These are phyloP conservation scores for Colletotrichum gigasporum DNA, from an alignment of 2,329 filamentous ascomycete genomes.

Conservation along the genomic window DNA sequence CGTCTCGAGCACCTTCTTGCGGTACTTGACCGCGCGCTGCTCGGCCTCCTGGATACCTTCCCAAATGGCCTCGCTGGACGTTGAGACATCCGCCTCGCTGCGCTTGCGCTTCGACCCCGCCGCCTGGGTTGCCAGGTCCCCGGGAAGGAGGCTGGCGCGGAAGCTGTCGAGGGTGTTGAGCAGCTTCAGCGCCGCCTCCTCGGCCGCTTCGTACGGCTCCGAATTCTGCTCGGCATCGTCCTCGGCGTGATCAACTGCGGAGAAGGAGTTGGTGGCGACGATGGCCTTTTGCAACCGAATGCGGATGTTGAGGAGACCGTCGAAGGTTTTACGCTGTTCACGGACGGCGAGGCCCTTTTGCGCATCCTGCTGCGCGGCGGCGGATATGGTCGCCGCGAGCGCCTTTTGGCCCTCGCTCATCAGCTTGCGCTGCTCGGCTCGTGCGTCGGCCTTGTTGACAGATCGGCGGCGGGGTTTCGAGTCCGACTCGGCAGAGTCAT, in stretches of 20 bases:
- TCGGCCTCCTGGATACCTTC: constrained; percentile 75
- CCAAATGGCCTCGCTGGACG: constrained; percentile 76
- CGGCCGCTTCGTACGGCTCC: constrained; percentile 77
- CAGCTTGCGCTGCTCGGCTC: constrained; percentile 71
- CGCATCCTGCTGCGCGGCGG: constrained; percentile 79
- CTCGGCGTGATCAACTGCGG: constrained; percentile 54
- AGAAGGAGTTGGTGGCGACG: constrained; percentile 80
- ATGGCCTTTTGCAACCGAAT: constrained; percentile 95
- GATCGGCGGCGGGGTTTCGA: constrained; percentile 14
- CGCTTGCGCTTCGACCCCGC: constrained; percentile 71
- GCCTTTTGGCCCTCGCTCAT: constrained; percentile 75
- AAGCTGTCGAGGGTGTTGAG: constrained; percentile 83
- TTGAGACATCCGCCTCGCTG: constrained; percentile 57
- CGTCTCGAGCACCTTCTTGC: constrained; percentile 82
- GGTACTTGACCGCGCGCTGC: constrained; percentile 63
- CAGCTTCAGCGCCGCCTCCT: constrained; percentile 84
- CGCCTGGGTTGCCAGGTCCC: constrained; percentile 43
- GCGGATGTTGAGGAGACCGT: constrained; percentile 86
- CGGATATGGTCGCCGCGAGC: constrained; percentile 67
- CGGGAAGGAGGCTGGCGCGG: constrained; percentile 67
- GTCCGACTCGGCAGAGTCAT: constrained; percentile 16
- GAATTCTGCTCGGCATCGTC: constrained; percentile 46
- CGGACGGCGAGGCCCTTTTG: constrained; percentile 89
- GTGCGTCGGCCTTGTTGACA: constrained; percentile 39
- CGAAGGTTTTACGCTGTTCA: constrained; percentile 85